phyloP scores from a whole-genome alignment of 352 stramenopile species.

The Globisporangium uncinulatum region DNA sequence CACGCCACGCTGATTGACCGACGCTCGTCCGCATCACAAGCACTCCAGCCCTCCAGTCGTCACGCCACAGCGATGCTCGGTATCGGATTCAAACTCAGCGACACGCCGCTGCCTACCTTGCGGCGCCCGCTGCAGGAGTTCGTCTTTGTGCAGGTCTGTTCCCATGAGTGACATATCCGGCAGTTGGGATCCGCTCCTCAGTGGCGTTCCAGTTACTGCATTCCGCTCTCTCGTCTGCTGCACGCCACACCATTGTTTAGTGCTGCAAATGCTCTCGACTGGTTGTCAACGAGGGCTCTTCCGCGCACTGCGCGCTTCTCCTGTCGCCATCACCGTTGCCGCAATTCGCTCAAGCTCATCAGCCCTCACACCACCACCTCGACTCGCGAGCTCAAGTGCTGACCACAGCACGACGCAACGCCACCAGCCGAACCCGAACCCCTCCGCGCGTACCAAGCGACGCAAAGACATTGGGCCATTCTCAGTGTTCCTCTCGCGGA shows the following conservation, averaged over 20 bases:
- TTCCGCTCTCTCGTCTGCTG: too few species aligned
- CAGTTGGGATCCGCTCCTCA: too few species aligned
- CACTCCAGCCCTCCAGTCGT: background rate
- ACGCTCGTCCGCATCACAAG: background rate
- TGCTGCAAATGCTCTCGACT: too few species aligned
- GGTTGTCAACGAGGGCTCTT: too few species aligned
- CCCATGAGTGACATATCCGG: too few species aligned
- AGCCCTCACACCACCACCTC: too few species aligned
- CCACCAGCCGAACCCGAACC: background rate
- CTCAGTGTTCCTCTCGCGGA: constrained; percentile 16
- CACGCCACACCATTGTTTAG: too few species aligned
- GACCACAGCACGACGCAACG: background rate
- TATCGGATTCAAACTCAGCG: constrained; percentile 73
- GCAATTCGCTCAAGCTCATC: too few species aligned
- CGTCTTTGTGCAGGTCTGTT: background rate
- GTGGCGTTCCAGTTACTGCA: too few species aligned
- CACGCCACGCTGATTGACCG: too few species aligned
- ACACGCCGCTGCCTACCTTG: constrained; percentile 33
- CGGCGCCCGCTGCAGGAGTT: constrained; percentile 58
- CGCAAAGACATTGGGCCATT: constrained; percentile 3
- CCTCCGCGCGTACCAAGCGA: background rate
- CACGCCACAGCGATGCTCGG: constrained; percentile 39
- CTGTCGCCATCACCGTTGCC: too few species aligned
- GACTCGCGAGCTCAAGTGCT: background rate
- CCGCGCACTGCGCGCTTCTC: too few species aligned